Base-by-base conservation (phyloP, 106 monocot species). In the Platanthera zijinensis region DNA sequence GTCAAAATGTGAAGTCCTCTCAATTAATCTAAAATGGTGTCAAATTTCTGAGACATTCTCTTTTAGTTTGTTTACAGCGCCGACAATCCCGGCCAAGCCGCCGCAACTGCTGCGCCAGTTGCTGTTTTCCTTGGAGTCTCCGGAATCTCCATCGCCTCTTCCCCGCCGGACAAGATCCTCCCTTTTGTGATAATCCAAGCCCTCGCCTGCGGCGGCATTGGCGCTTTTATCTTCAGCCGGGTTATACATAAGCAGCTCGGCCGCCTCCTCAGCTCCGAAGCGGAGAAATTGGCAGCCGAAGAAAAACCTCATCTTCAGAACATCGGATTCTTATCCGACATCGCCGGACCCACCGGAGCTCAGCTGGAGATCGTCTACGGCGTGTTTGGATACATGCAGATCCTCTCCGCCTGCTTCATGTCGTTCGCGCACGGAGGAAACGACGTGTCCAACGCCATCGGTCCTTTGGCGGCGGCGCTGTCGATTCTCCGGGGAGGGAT, bases 341-440 rank as follows among this genome's bases (percentile, higher is more conserved):
- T 99, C 7, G 89, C 97, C 12, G 97, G 97, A 21, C 97, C 97
- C 0, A 94, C 70, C 30, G 97, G 97, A 18, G 89, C 97, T 39
- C 97, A 99, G 76, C 70, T 94, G 69, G 88, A 99, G 79, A 94
- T 99, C 8, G 94, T 99, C 56, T 99, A 99, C 17, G 94, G 91
- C 21, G 94, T 99, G 17, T 99, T 99, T 47, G 94, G 97, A 28
- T 94, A 99, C 86, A 90, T 99, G 97, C 97, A 99, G 77, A 81
- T 99, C 32, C 80, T 99, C n/a, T 99, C 97, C 6, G 97, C 97
- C 2, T 99, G 97, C 64, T 99, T 99, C 89, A 99, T 99, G 97
- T 99, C 97, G 19, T 99, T 99, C 56, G 94, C 97, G 1, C 97
- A 99, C 25, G 97, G 97, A 14, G 97, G 91, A 17, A 99, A 99